Base-by-base conservation (phyloP, 2,329 filamentous ascomycete genomes). In the Diaporthe ampelina region DNA sequence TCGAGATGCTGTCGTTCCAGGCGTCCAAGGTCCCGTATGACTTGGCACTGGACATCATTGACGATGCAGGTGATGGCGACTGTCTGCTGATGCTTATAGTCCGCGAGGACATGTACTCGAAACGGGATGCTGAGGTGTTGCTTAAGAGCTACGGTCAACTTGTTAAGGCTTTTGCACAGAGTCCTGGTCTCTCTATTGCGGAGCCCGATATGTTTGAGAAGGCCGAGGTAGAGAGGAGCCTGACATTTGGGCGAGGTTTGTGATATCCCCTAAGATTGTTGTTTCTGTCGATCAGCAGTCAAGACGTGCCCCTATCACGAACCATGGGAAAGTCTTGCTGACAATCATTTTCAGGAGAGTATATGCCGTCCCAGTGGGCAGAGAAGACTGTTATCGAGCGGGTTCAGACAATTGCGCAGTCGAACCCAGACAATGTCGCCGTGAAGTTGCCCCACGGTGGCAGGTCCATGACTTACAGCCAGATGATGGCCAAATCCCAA, bases 131-230 rank as follows among this genome's bases (percentile, higher is more conserved):
- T 3, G 57, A 40, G 24, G 35, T 59, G 35, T 37, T 59, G 32
- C 57, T 59, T 13, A 32, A n/a, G 32, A 59, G 57, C n/a, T 61
- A 61, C 13, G 35, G n/a, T 2, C 57, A 61, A 8, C 57, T 61
- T 26, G n/a, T 61, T 13, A 61, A 43, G 57, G 57, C 57, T 1
- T 61, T 61, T 29, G 35, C 57, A 13, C n/a, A 43, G 35, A 43
- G 37, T 83, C 82, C 0, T 74, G 24, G 15, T 4, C 13, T 40
- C 35, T 40, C 57, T 11, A 26, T 61, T 13, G 35, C n/a, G 1
- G 57, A 43, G 15, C 57, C 57, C 8, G n/a, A 43, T 15, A 61
- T 61, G 35, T 61, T 59, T 6, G 13, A 43, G 35, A 19, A 2
- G 35, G 7, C 13, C 15, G 35, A 59, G 57, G 35, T 59, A 7